Conservation (phyloP, 768 basidiomycete species). For the Tricholoma bakamatsutake region DNA sequence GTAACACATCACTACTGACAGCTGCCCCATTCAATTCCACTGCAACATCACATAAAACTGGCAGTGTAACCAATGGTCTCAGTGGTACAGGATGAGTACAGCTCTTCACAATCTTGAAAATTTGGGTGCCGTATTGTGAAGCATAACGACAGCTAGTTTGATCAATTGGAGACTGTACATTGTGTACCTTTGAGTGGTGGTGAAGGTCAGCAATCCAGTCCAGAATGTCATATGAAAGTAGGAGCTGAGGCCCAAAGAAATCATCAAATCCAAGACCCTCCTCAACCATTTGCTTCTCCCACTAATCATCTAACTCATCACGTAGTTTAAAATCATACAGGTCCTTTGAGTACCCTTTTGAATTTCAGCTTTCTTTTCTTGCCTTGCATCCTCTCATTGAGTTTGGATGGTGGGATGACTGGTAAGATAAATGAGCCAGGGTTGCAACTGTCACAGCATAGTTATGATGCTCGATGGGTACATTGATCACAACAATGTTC, state of each 20-base stretch:
- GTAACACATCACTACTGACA: neutral
- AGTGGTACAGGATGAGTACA: neutral
- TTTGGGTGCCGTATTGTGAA: constrained; percentile 2
- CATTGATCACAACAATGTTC: neutral
- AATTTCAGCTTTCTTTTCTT: neutral
- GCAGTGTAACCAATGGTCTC: neutral
- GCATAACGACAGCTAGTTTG: constrained; percentile 17
- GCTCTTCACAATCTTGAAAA: neutral
- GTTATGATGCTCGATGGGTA: neutral
- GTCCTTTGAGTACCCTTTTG: neutral
- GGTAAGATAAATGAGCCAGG: too few species aligned
- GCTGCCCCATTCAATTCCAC: neutral
- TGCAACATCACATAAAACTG: neutral
- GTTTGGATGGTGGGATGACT: neutral
- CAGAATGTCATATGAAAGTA: constrained; percentile 16
- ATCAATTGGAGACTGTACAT: constrained; percentile 3
- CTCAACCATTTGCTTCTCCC: constrained; percentile 3
- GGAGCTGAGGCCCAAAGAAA: constrained; percentile 11
- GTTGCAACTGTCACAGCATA: too few species aligned
- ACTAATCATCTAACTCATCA: constrained; percentile 10
- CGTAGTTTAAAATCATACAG: constrained; percentile 3
- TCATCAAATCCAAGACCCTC: neutral
- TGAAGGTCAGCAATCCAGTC: constrained; percentile 21
- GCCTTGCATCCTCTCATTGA: neutral
- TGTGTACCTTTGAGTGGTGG: constrained; percentile 14